These are phyloP conservation scores for Ogataea chonburiensis DNA, from an alignment of 805 yeast genomes.

Conservation along the genomic window DNA sequence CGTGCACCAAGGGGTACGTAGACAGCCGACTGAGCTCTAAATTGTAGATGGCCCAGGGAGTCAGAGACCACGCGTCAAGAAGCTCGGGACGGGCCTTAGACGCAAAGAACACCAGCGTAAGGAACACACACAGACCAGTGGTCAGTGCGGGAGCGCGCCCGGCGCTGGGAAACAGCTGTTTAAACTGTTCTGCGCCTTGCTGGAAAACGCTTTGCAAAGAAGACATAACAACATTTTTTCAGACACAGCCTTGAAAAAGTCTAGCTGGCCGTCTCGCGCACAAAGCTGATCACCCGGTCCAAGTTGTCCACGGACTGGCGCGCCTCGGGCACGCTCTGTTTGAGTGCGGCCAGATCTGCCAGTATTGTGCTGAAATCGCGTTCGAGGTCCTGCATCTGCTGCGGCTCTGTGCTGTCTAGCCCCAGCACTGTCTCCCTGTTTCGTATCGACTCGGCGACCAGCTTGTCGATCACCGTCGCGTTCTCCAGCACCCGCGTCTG, in stretches of 20 bases:
- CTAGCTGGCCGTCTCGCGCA: constrained; percentile 6
- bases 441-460: constrained; percentile 21
- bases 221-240: constrained; percentile 3
- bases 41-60: constrained; percentile 53
- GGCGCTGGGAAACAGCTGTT: constrained; percentile 3
- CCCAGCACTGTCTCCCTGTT: constrained; percentile 10
- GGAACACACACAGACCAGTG: constrained; percentile 57
- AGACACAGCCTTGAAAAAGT: constrained; percentile 1
- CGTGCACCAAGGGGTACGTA: constrained; percentile 71
- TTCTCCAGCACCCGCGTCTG: constrained; percentile 28
- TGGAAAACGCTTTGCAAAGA: constrained; percentile 3
- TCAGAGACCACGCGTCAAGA: constrained; percentile 45
- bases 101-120: constrained; percentile 43
- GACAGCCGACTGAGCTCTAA: constrained; percentile 55
- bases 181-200: not conserved
- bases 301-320: constrained; percentile 37
- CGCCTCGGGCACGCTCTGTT: constrained; percentile 37
- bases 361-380: constrained; percentile 22
- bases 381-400: constrained; percentile 10
- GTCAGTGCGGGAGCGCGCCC: constrained; percentile 47
- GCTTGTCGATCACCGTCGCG: constrained; percentile 15
- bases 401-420: constrained; percentile 3
- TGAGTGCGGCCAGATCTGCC: constrained; percentile 34
- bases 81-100: constrained; percentile 31
- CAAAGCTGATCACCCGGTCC: constrained; percentile 21